Base-by-base conservation (phyloP, 345 rosid species). In the Hibiscus trionum region DNA sequence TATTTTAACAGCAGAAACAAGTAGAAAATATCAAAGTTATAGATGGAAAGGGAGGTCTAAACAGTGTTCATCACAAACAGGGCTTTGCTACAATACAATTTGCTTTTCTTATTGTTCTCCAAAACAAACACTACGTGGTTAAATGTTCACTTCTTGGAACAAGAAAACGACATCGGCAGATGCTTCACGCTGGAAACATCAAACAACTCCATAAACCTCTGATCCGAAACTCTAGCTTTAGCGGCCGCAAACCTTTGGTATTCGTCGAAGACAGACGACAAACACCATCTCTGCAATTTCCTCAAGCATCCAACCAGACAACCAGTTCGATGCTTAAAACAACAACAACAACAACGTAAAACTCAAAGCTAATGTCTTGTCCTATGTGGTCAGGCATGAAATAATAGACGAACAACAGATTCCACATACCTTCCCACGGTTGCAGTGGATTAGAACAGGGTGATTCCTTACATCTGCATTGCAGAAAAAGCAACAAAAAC, bases 301-400 rank as follows among this genome's bases (percentile, higher is more conserved):
- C 98, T 90, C 83, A 94, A 77, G 86, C 98, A 94, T 37, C 97
- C 98, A 11, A 94, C 97, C 2, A 91, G 79, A 79, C 95, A 90
- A 58, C 98, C 97, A 8, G 98, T 94, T 56, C 98, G 95, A 64
- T 94, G 98, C 98, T 94, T 90, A 50, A 83, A 37, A 69, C 19
- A 67, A 17, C 14, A 26, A 63, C 33, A 69, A 62, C 16, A 44
- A 2, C 19, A 29, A 1, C 15, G 3, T 14, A 21, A 31, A 52
- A 21, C 58, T 61, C 42, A 26, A 64, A 66, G 60, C 26, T 39
- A 5, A 27, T 2, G 61, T 14, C 61, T 55, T 69, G 39, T 26
- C 21, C 17, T 59, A 73, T 7, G 19, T 47, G 73, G 44, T 63
- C 35, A 21, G 19, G 55, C 0, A 53, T 49, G 49, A 16, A 66